Evolutionary conservation across 2,329 filamentous ascomycete genomes (phyloP).

Genomic region (Incumbomyces delicatus): DNA sequence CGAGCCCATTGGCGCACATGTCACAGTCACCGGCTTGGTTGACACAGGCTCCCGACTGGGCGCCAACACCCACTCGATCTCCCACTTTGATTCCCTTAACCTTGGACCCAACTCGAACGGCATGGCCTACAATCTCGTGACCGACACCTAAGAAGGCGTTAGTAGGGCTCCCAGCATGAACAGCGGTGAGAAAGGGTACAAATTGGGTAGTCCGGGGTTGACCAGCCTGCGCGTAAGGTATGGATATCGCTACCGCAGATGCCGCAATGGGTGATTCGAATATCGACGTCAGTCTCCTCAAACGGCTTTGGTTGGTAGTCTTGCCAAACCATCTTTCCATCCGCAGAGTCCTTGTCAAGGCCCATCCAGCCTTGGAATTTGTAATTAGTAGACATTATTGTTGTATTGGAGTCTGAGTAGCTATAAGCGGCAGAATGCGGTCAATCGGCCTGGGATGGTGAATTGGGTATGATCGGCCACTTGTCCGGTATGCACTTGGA

Average conservation of each 20-base stretch:
- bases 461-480: too few species aligned
- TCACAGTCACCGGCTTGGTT: constrained; percentile 39
- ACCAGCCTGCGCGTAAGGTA: constrained; percentile 29
- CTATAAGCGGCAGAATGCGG: too few species aligned
- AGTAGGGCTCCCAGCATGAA: constrained; percentile 27
- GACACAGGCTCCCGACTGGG: constrained; percentile 49
- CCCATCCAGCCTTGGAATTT: constrained; percentile 51
- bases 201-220: constrained; percentile 32
- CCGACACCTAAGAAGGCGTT: constrained; percentile 35
- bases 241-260: constrained; percentile 54
- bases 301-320: constrained; percentile 32
- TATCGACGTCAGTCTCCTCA: constrained; percentile 56
- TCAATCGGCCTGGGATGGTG: too few species aligned
- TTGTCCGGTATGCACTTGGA: too few species aligned
- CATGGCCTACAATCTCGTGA: constrained; percentile 56
- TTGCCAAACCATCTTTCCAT: constrained; percentile 36
- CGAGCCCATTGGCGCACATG: constrained; percentile 38
- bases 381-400: constrained; percentile 29
- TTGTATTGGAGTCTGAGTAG: not conserved
- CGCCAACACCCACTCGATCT: constrained; percentile 55
- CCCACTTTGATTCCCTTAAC: constrained; percentile 45
- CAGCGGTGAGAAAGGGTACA: constrained; percentile 37
- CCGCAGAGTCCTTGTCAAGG: constrained; percentile 37
- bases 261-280: constrained; percentile 56
- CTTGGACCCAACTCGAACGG: constrained; percentile 43